Evolutionary conservation across 805 yeast species (phyloP), one percentile per base, ranked within the genome.

Genomic region (Ogataea naganishii): DNA sequence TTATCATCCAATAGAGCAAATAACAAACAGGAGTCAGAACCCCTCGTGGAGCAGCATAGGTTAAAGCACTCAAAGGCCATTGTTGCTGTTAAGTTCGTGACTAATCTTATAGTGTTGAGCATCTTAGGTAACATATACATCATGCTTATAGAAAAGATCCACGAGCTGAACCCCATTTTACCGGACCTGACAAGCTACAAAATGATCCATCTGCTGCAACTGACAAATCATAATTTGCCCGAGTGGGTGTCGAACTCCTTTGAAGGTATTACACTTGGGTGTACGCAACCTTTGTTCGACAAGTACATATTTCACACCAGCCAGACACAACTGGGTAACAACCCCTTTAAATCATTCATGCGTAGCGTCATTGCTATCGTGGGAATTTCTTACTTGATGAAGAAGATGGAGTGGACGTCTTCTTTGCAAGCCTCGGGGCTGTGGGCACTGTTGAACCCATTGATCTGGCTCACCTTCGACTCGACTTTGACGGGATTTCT

Each of bases 341-440:
- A 14, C 8, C 12, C 23, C 6, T 19, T 23, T 16, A 15, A 25
- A 20, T 15, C 19, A 5, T 6, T 25, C 14, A 14, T 29, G 10
- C 18, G 18, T 14, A 32, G 16, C 9, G 32, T 32, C 20, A 25
- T 79, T 33, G 79, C 84, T 3, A 66, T 80, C 42, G 55, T 80
- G 24, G 94, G 94, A 3, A 69, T 81, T 20, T 66, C 76, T 4
- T 80, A 75, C 44, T 85, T 84, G 15, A 66, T 81, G 20, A 66
- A 82, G 41, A 75, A 72, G 39, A 60, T 77, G 22, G 79, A 76
- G 42, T 80, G 89, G 89, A 55, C 65, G 28, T 68, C 80, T 0
- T 65, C 75, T 13, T 53, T 74, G 24, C 86, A 81, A 44, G 78
- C 80, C 9, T 65, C 80, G 4, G 54, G 70, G 25, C 63, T 76